Evolutionary conservation across 129 eudicot genomes (phyloP), one percentile per base, ranked within the genome.

Genomic region (sunflower (Helianthus annuus)): DNA sequence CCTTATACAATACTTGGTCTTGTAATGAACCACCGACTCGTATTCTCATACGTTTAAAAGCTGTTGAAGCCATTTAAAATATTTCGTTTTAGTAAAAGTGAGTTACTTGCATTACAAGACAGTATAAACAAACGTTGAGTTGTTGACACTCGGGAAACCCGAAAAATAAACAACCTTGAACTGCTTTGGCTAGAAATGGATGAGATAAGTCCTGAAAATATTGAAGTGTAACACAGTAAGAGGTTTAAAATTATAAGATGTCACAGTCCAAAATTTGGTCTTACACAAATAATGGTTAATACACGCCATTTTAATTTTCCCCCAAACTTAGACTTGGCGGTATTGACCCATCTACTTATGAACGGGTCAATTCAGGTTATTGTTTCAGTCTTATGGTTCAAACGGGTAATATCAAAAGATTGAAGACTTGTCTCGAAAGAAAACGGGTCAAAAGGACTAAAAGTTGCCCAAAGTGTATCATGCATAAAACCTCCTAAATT

Each of bases 11-110:
- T 10, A 95, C 94, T 84, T 79, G 97, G 77, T 95, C 97, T 83
- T 95, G 97, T 71, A 95, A 78, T 52, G 99, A 95, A 72, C 99
- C 99, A 48, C 99, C 99, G 13, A 90, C 72, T 72, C 99, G 83
- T 79, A 94, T 64, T 77, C 99, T 86, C 83, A 90, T 51, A 70
- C 57, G 78, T 65, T 66, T 64, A 52, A 95, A 90, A 73, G 97
- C 99, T 95, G 85, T 44, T 44, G 42, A 64, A 44, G 22, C 48
- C 80, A 62, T 54, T 38, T 15, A 12, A 12, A 49, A 60, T 6
- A 58, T 8, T 34, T 71, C 2, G 10, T 51, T n/a, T 32, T 39
- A 38, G 61, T 53, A 60, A 45, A 73, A 44, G 64, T 5, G 10
- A 46, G 66, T n/a, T 48, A 70, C 16, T 72, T 64, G 56, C 51